A percentile compares a stretch with the other conserved stretches of the same genome.
These are phyloP conservation scores for Tylopilus sp. DNA, from an alignment of 1,284 basidiomycete species.

Conservation along the genomic window DNA sequence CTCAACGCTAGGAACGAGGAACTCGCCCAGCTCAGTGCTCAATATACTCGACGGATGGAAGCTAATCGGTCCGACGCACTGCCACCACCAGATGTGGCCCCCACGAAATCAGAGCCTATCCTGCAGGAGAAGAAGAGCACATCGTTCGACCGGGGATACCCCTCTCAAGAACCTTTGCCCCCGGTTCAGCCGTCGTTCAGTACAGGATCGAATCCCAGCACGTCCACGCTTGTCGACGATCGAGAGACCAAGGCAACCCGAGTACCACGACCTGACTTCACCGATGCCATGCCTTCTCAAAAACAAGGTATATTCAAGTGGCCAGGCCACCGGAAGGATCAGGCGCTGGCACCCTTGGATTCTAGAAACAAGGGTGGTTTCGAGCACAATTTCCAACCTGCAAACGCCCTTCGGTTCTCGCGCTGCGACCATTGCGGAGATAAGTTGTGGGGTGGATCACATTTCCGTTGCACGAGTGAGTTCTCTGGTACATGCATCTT, in stretches of 20 bases:
- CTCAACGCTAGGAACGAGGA: slow-evolving; percentile 92
- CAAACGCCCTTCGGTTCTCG: slow-evolving; percentile 85
- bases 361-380: slow-evolving; percentile 43
- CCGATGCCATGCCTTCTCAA: slow-evolving; percentile 41
- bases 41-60: slow-evolving; percentile 77
- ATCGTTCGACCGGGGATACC: slow-evolving; percentile 35
- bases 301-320: slow-evolving; percentile 58
- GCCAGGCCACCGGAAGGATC: slow-evolving; percentile 51
- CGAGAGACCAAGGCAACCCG: slow-evolving; percentile 29
- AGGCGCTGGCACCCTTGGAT: slow-evolving; percentile 26
- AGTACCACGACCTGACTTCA: slow-evolving; percentile 20
- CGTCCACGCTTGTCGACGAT: slow-evolving; percentile 27
- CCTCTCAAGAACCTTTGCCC: slow-evolving; percentile 21
- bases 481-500: not conserved
- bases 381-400: slow-evolving; percentile 87
- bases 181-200: slow-evolving; percentile 30
- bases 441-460: slow-evolving; percentile 98
- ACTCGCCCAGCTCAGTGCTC: slow-evolving; percentile 79
- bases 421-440: slow-evolving; percentile 95
- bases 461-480: slow-evolving; percentile 81
- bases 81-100: slow-evolving; percentile 24
- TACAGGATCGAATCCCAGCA: slow-evolving; percentile 27
- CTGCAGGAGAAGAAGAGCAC: slow-evolving; percentile 34
- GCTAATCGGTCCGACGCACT: slow-evolving; percentile 38
- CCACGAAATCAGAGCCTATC: slow-evolving; percentile 14